Conservation (phyloP, 495 filamentous ascomycete species). For the Penicillium paradoxum region DNA sequence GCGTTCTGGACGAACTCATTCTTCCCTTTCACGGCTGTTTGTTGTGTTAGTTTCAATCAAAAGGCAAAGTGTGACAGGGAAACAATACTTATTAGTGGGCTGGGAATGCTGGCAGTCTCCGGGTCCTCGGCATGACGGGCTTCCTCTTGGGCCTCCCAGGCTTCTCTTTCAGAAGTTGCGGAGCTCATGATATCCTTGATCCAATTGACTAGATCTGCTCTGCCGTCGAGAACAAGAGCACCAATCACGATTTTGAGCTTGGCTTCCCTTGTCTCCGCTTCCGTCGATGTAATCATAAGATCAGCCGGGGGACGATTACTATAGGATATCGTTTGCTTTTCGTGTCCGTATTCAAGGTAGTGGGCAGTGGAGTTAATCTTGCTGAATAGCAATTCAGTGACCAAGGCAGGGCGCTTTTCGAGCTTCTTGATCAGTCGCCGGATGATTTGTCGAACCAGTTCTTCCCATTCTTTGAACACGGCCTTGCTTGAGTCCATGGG, state of each 20-base stretch:
- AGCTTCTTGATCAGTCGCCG: slow-evolving; percentile 73
- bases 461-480: slow-evolving; percentile 86
- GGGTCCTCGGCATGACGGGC: slow-evolving; percentile 46
- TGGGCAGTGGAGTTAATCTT: slow-evolving; percentile 79
- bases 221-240: slow-evolving; percentile 69
- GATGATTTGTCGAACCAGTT: slow-evolving; percentile 75
- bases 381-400: slow-evolving; percentile 88
- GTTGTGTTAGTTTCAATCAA: slow-evolving; percentile 21
- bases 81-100: slow-evolving; percentile 42
- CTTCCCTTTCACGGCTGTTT: slow-evolving; percentile 57
- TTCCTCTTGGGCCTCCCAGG: slow-evolving; percentile 69
- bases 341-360: slow-evolving; percentile 86
- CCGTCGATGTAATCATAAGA: slow-evolving; percentile 65
- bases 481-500: slow-evolving; percentile 59
- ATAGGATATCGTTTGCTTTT: slow-evolving; percentile 64
- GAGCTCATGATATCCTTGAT: slow-evolving; percentile 62
- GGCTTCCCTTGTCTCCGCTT: slow-evolving; percentile 56
- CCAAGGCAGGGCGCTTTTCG: slow-evolving; percentile 72
- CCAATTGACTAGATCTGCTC: slow-evolving; percentile 74
- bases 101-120: slow-evolving; percentile 33
- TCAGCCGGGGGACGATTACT: slow-evolving; percentile 60
- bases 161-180: slow-evolving; percentile 67
- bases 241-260: slow-evolving; percentile 76
- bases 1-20: slow-evolving; percentile 63
- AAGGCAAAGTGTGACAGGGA: not conserved